Evolutionary conservation across 148 eudicot species (phyloP).

Genomic region (Arbutus unedo): DNA sequence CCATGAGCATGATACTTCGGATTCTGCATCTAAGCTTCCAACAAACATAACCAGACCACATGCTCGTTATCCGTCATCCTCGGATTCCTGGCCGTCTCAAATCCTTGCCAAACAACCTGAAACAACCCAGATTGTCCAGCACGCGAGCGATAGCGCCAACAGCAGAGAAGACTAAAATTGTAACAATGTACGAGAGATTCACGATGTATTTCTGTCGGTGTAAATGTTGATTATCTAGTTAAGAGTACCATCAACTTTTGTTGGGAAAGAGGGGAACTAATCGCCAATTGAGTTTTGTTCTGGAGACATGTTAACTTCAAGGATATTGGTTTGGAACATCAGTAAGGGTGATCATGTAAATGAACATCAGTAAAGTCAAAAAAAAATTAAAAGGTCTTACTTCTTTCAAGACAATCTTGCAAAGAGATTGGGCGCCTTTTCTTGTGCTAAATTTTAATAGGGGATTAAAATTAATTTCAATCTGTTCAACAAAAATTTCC

Average conservation of each 20-base stretch:
- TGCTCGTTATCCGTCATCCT: slow-evolving; percentile 68
- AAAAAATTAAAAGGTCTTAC: too few species aligned
- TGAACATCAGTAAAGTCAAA: too few species aligned
- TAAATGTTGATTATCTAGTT: neutral
- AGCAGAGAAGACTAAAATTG: neutral
- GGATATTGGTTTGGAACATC: too few species aligned
- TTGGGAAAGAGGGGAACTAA: neutral
- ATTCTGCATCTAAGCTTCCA: slow-evolving; percentile 22
- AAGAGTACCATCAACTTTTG: neutral
- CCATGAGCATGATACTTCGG: slow-evolving; percentile 22
- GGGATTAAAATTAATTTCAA: too few species aligned
- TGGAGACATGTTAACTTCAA: too few species aligned
- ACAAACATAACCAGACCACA: slow-evolving; percentile 59
- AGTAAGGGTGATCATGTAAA: too few species aligned
- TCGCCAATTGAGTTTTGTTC: too few species aligned
- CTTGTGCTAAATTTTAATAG: too few species aligned
- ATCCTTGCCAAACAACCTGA: slow-evolving; percentile 43
- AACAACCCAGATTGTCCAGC: slow-evolving; percentile 10
- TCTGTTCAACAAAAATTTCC: too few species aligned
- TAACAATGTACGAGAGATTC: neutral
- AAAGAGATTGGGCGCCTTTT: too few species aligned
- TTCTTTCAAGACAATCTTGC: too few species aligned
- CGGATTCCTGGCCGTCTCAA: slow-evolving; percentile 71
- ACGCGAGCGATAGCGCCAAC: neutral
- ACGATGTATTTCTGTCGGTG: neutral